These are phyloP conservation scores for Cryphonectria parasitica DNA, from an alignment of 2,329 filamentous ascomycete genomes.

Conservation along the genomic window DNA sequence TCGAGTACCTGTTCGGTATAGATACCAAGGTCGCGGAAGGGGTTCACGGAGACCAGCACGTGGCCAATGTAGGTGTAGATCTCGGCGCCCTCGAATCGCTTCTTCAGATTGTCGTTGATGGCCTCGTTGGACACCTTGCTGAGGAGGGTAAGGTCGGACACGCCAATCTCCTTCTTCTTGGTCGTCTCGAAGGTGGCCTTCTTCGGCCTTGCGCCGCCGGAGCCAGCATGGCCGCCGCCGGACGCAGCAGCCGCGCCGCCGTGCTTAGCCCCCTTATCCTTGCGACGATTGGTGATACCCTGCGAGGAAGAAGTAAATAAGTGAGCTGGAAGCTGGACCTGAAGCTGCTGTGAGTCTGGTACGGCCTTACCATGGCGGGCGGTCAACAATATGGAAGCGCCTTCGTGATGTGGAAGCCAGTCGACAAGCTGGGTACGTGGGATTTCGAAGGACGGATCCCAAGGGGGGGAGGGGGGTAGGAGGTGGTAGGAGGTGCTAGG, in stretches of 20 bases:
- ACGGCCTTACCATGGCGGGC: slow-evolving; percentile 28
- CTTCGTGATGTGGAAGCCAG: slow-evolving; percentile 12
- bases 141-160: slow-evolving; percentile 94
- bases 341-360: slow-evolving; percentile 3
- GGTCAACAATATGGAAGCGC: slow-evolving; percentile 4
- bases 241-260: slow-evolving; percentile 47
- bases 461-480: slow-evolving; percentile 15
- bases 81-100: slow-evolving; percentile 94
- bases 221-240: slow-evolving; percentile 46
- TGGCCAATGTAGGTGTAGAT: slow-evolving; percentile 99
- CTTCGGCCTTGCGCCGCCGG: slow-evolving; percentile 70
- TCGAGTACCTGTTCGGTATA: slow-evolving; percentile 94
- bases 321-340: slow-evolving; percentile 17
- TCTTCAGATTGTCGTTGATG: slow-evolving; percentile 98
- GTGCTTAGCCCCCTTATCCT: slow-evolving; percentile 50
- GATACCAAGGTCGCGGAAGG: slow-evolving; percentile 95
- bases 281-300: slow-evolving; percentile 55
- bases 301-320: slow-evolving; percentile 32
- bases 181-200: slow-evolving; percentile 95
- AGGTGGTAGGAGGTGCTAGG: slow-evolving; percentile 11
- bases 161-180: slow-evolving; percentile 99
- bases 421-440: not conserved
- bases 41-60: slow-evolving; percentile 98
- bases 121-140: slow-evolving; percentile 99
- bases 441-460: slow-evolving; percentile 15